Evolutionary conservation across 2,329 filamentous ascomycete genomes (phyloP).

Genomic region (Geosmithia flava): DNA sequence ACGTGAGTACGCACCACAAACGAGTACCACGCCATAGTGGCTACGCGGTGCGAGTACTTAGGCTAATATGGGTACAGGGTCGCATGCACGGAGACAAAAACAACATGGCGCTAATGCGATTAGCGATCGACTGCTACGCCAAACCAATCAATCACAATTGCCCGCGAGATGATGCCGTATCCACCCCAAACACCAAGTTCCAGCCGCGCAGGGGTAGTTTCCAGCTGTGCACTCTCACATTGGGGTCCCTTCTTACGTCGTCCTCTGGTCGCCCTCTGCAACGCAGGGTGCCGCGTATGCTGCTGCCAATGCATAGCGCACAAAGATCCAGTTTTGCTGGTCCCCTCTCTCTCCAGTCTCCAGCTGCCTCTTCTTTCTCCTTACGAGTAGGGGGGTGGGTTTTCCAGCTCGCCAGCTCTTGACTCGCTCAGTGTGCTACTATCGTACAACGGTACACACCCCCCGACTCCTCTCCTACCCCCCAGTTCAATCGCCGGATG

Average conservation of each 20-base stretch:
- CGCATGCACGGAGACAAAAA: not conserved
- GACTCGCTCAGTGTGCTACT: too few species aligned
- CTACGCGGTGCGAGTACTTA: too few species aligned
- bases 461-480: too few species aligned
- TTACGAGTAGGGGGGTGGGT: not conserved
- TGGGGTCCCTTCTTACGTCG: not conserved
- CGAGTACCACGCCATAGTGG: too few species aligned
- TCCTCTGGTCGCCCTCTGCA: not conserved
- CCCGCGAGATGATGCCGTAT: not conserved
- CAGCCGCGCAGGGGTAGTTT: constrained; percentile 1
- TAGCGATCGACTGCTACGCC: not conserved
- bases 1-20: too few species aligned
- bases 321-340: not conserved
- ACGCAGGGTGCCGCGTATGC: not conserved
- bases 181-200: not conserved
- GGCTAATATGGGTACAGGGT: too few species aligned
- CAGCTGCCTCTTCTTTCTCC: not conserved
- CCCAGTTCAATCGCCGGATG: not conserved
- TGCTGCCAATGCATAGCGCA: not conserved
- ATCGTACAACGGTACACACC: too few species aligned
- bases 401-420: too few species aligned
- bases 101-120: not conserved
- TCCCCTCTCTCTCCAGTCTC: not conserved
- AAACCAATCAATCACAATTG: not conserved
- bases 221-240: not conserved